Percentiles rank a stretch among this genome's conserved stretches.
Evolutionary conservation across 176 grass and related monocot genomes (phyloP).

Genomic region (Eragrostis curvula): DNA sequence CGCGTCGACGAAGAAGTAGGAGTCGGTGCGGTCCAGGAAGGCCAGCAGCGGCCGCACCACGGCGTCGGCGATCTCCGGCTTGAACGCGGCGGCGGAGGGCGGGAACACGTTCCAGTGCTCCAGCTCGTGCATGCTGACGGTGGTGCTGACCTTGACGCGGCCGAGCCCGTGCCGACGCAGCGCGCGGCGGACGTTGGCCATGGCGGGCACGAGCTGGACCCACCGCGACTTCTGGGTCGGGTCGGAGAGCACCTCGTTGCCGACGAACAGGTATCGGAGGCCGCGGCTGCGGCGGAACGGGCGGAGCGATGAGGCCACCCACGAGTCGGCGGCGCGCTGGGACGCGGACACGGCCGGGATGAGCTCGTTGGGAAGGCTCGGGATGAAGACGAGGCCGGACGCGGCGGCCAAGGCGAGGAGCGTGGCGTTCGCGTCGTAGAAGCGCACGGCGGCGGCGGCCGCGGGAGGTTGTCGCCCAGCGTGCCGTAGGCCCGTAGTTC

Average conservation of each 20-base stretch:
- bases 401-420: constrained; percentile 53
- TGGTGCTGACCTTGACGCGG: constrained; percentile 58
- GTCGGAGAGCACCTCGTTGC: constrained; percentile 79
- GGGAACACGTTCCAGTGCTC: constrained; percentile 46
- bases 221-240: constrained; percentile 43
- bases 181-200: constrained; percentile 50
- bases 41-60: constrained; percentile 55
- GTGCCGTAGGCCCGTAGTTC: constrained; percentile 75
- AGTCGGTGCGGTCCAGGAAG: constrained; percentile 55
- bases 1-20: constrained; percentile 58
- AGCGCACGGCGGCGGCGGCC: constrained; percentile 53
- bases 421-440: constrained; percentile 75
- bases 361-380: constrained; percentile 63
- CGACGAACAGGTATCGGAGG: constrained; percentile 64
- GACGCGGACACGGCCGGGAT: constrained; percentile 47
- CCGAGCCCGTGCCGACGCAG: constrained; percentile 38
- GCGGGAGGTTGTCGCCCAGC: constrained; percentile 66
- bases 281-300: constrained; percentile 49
- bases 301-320: constrained; percentile 58
- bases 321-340: constrained; percentile 49
- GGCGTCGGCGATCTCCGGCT: constrained; percentile 45
- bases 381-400: constrained; percentile 54
- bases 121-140: constrained; percentile 61
- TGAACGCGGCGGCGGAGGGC: constrained; percentile 63
- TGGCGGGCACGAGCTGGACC: constrained; percentile 61